Evolutionary conservation across 306 rosid genomes (phyloP), one percentile per base, ranked within the genome.

Genomic region (Echinosophora koreensis): DNA sequence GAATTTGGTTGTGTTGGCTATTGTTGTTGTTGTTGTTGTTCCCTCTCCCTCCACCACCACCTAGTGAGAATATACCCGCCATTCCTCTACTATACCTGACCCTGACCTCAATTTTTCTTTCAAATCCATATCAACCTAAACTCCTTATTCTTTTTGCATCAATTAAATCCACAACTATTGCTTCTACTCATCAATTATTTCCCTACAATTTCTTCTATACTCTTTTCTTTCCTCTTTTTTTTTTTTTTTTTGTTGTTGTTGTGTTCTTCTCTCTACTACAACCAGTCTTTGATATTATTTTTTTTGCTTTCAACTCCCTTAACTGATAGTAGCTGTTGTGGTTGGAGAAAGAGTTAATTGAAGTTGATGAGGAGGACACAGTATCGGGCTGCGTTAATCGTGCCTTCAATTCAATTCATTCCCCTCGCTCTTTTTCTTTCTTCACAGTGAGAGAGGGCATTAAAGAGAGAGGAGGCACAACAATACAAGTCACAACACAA

Each of bases 1-100:
- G 14, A 10, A 44, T 2, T 38, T 73, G 72, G 5, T 77, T 69
- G 5, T 76, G 80, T 30, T 81, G 70, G 38, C 15, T 41, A 7
- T 41, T 44, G 50, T 44, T 67, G 59, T 28, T 66, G 52, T 4
- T 56, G 62, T 2, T 54, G 14, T 66, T 35, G 66, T 52, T 78
- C 37, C 79, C 83, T 74, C 88, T 80, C 16, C 90, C 79, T 12
- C 82, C 76, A 0, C 86, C 69, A 0, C 84, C 78, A 7, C 97
- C 92, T 95, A 95, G 28, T 69, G 97, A 86, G 91, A 95, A 95
- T 65, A 95, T 83, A 64, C 97, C 98, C 41, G 98, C 97, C 98
- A 92, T 92, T 84, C 69, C 46, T 81, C 11, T 12, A 50, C 69
- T 34, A 18, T 71, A 22, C 71, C 83, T 84, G 83, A 77, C 86